Evolutionary conservation across 495 filamentous ascomycete genomes (phyloP), one percentile per base, ranked within the genome.

Genomic region (Aspergillus leporis): DNA sequence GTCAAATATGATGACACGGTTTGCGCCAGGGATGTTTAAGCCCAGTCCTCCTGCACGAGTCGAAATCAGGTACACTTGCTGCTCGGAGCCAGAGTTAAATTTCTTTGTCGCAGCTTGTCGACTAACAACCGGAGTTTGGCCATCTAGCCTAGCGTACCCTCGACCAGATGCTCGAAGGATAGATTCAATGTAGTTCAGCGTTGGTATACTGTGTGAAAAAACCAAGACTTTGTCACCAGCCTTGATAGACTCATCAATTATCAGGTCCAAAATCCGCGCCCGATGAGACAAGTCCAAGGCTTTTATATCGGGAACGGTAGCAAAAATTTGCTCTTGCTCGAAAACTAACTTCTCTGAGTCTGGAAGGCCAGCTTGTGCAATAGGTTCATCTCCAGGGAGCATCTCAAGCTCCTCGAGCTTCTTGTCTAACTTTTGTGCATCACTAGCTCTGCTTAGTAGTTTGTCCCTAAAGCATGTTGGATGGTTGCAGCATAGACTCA

Each of bases 1-100:
- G 65, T 98, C 93, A 36, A 96, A 87, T 19, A 98, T 89, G 22
- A 97, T 79, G 10, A 96, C 90, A 7, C 93, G 84, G 69, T 96
- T 98, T 0, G 93, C 93, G 5, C 89, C 88, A 38, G 75, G 78
- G 31, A 98, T 85, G 62, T 98, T 98, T 56, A 97, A 72, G 0
- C 92, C 92, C 0, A 90, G 66, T 0, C 91, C 92, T 16, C 92
- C 92, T 19, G 93, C 90, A 55, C 68, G 82, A 2, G 92, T 96
- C 0, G 92, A 96, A 28, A 97, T 90, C 3, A 97, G 77, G 62
- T 89, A 91, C 1, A 96, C 73, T 56, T 80, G 59, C 14, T 68
- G 65, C 6, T 75, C 67, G n/a, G 56, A 56, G 0, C 61, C 58
- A 0, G 19, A 28, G 61, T 92, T 93, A 79, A 96, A 96, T 0